Evolutionary conservation across 352 stramenopile species (phyloP), one percentile per base, ranked within the genome.

Genomic region (Phytophthora niederhauseri): DNA sequence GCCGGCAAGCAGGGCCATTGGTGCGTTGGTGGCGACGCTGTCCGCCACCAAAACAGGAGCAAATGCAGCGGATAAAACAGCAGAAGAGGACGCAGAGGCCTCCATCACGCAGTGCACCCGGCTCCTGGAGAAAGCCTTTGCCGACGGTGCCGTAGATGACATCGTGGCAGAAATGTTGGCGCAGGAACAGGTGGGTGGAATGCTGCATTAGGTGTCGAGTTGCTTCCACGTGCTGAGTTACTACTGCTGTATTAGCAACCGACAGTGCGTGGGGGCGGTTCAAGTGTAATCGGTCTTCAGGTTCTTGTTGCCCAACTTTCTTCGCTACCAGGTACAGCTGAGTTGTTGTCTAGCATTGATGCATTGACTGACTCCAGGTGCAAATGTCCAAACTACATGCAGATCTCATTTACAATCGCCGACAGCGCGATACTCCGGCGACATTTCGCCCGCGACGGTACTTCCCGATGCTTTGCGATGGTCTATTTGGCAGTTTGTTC

Each of bases 371-470:
- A n/a, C 24, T 53, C 19, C 19, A 46, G 34, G 34, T 5, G 34
- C 17, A 5, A 14, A 17, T 41, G 11, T 2, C 6, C 34, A 15
- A 41, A 17, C 11, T 17, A 6, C 34, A 6, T 41, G 4, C 57
- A 81, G 85, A 94, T 70, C 53, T 92, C 31, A 70, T 94, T 5
- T 81, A 85, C 61, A 94, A 94, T 66, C 84, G 82, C 26, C 64
- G 73, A 6, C 62, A 85, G 59, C 75, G 75, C 7, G 55, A 77
- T 24, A 81, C 79, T 17, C 82, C 85, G 24, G 63, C 70, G 45
- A 41, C 69, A 51, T 92, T 92, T 70, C 66, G 73, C 11, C 81
- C 77, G 0, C 68, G 73, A 20, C 60, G 65, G 6, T 94, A 89
- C 60, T 83, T 90, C 46, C 24, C 54, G 5, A 67, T 61, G 14